Conservation (phyloP, 768 basidiomycete species). For the Leccinum broughii region DNA sequence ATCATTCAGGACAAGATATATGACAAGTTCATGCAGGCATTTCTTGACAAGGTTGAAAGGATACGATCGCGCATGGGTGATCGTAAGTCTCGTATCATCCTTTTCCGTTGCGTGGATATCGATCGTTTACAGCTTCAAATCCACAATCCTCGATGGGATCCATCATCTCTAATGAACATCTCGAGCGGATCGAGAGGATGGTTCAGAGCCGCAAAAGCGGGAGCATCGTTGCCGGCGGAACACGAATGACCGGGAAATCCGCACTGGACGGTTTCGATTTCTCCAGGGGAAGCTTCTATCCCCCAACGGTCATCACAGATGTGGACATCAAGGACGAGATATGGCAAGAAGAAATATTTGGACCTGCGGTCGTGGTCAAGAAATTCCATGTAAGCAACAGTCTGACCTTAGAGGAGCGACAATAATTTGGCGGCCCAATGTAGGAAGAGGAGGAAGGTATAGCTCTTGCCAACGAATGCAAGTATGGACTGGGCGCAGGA, state of each 20-base stretch:
- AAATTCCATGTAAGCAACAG: conserved; percentile 47
- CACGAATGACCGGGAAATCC: conserved; percentile 61
- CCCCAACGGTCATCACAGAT: conserved; percentile 73
- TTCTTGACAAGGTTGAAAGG: conserved; percentile 61
- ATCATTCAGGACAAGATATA: conserved; percentile 72
- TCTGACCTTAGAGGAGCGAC: neutral
- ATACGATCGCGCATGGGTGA: conserved; percentile 75
- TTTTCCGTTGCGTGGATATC: neutral
- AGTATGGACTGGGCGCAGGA: conserved; percentile 79
- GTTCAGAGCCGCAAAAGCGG: conserved; percentile 48
- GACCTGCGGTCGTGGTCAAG: conserved; percentile 76
- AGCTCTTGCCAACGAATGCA: conserved; percentile 68
- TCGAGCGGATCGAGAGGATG: conserved; percentile 63
- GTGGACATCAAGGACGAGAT: conserved; percentile 58
- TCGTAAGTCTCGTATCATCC: conserved; percentile 49
- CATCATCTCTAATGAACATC: conserved; percentile 66
- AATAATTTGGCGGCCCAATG: neutral
- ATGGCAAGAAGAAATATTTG: conserved; percentile 86
- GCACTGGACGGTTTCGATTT: conserved; percentile 72
- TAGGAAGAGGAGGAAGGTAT: conserved; percentile 69
- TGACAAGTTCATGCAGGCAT: conserved; percentile 59
- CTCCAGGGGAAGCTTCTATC: conserved; percentile 70
- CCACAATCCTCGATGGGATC: conserved; percentile 76
- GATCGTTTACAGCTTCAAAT: conserved; percentile 55
- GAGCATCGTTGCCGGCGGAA: conserved; percentile 61